phyloP scores from a whole-genome alignment of 345 rosid genomes.

The Euphorbia tirucalli region DNA sequence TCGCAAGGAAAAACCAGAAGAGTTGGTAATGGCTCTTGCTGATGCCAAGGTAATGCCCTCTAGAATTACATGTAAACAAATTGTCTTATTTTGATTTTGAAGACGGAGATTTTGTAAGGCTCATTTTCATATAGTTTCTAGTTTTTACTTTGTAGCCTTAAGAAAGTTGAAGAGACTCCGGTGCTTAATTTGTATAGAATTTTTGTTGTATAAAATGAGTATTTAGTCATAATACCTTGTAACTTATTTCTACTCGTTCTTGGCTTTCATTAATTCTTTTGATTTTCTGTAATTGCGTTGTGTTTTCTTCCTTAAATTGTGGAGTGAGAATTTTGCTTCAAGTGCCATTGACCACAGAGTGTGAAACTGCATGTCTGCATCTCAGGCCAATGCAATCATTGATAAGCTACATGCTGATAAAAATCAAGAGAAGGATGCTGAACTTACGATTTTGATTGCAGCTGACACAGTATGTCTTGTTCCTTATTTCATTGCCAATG shows the following conservation, averaged over 20 bases:
- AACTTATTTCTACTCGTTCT: neutral
- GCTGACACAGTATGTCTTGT: constrained; percentile 71
- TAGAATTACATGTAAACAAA: too few relatives aligned
- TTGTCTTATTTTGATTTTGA: too few relatives aligned
- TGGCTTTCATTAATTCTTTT: neutral
- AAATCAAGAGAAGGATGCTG: constrained; percentile 35
- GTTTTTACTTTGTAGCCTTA: neutral
- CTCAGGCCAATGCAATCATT: constrained; percentile 72
- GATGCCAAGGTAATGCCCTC: constrained; percentile 70
- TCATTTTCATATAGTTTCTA: neutral
- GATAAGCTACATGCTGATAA: constrained; percentile 37
- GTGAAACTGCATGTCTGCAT: constrained; percentile 38
- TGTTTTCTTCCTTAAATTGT: neutral
- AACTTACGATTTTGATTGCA: constrained; percentile 49
- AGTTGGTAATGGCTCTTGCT: constrained; percentile 83
- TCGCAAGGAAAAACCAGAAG: constrained; percentile 78
- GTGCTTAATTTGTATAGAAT: neutral
- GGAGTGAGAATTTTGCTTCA: neutral
- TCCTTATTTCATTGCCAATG: constrained; percentile 13
- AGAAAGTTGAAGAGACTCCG: neutral
- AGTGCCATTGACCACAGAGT: constrained; percentile 22
- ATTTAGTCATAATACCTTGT: too few relatives aligned
- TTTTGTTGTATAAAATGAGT: neutral
- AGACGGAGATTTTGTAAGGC: neutral
- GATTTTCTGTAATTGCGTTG: constrained; percentile 5